These are phyloP conservation scores for Tillandsia fasciculata DNA, from an alignment of 176 grass and related monocot genomes.

Conservation along the genomic window DNA sequence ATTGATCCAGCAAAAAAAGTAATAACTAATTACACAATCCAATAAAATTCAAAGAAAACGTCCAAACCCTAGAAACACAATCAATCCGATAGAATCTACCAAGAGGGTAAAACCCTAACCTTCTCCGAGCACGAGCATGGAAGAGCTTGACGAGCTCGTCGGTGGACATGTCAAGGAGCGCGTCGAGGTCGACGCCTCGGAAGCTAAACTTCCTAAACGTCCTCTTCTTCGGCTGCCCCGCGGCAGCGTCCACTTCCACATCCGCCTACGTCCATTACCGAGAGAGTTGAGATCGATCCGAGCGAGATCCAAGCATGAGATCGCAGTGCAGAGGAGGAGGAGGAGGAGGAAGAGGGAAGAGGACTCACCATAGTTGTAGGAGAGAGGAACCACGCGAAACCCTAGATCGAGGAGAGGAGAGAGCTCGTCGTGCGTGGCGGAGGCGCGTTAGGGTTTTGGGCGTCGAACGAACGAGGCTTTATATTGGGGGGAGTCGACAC, in stretches of 20 bases:
- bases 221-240: conserved; percentile 74
- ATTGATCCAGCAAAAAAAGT: neutral
- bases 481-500: too few species aligned
- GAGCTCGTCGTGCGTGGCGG: too few species aligned
- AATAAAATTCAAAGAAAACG: too few species aligned
- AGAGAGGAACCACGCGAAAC: too few species aligned
- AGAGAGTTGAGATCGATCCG: neutral
- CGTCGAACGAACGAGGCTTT: too few species aligned
- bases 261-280: conserved; percentile 33
- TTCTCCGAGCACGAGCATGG: conserved; percentile 67
- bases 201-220: conserved; percentile 97
- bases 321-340: neutral
- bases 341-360: too few species aligned
- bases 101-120: conserved; percentile 13
- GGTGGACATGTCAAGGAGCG: conserved; percentile 87
- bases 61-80: neutral
- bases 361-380: too few species aligned
- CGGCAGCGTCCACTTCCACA: conserved; percentile 30
- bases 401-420: too few species aligned
- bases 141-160: conserved; percentile 92
- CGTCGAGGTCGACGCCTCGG: conserved; percentile 86
- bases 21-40: neutral
- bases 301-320: neutral
- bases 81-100: neutral
- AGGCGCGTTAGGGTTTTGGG: too few species aligned